Base-by-base conservation (phyloP, 768 basidiomycete species). In the Lactarius hengduanensis region DNA sequence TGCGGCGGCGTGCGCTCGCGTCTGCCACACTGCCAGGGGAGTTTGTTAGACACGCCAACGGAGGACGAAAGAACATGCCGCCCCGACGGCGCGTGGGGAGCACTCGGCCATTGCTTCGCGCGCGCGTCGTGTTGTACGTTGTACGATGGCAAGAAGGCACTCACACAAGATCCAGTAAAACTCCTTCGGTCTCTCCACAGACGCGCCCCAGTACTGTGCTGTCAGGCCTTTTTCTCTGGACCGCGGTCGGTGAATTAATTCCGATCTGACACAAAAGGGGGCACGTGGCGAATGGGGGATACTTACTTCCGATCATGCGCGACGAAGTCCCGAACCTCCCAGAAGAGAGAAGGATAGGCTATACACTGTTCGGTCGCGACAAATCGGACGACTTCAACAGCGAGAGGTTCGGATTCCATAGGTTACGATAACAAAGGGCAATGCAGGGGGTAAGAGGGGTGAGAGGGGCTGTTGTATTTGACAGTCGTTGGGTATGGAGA, bases 191-290 rank as follows among this genome's bases (percentile, higher is more conserved):
- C 11, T n/a, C 38, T 36, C 9, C 4, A 28, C 22, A 3, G 65
- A 57, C 11, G 57, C 1, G 40, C 65, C 65, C 65, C 65, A 66
- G 41, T 66, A 55, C 40, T 67, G 66, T 13, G 66, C 57, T 10
- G 38, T 59, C 20, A 67, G 18, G 2, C 66, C 66, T 10, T 43
- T 62, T n/a, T 55, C 62, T 28, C 66, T 67, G 26, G 10, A 26
- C 4, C 43, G 9, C 43, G 20, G 20, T 9, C 8, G 8, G 8
- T 26, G n/a, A 50, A 2, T n/a, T 13, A 4, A 26, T 61, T 54
- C 5, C 34, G 9, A 34, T 34, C 26, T n/a, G n/a, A n/a, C n/a
- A n/a, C 26, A 26, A 26, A 26, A 26, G 26, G n/a, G n/a, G 1
- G 20, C 43, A 43, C 43, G 43, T 9, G 20, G 41, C 18, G 8